Evolutionary conservation across 495 filamentous ascomycete species (phyloP), one percentile per base, ranked within the genome.

Genomic region (Penicillium taxi): DNA sequence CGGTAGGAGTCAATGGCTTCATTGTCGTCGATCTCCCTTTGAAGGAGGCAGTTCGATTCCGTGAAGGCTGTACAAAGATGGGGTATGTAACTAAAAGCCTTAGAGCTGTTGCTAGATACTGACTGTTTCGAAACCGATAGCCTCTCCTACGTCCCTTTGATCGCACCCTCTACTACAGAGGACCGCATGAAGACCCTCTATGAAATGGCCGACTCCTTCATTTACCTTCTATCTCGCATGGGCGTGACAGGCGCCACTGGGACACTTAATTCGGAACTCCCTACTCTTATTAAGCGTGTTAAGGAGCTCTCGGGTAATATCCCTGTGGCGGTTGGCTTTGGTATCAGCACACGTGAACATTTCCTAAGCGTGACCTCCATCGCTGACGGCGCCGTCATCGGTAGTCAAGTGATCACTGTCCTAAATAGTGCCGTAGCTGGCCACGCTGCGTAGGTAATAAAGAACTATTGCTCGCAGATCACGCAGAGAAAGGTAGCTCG

Each of bases 141-240:
- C 7, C 72, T 98, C 19, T 95, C 88, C 2, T 99, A 96, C 59
- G 81, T 99, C 8, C 91, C 91, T 2, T 73, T 99, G 6, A 94
- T 99, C 52, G 90, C 91, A 9, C 91, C 91, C 15, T 78, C 90
- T 2, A 96, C 91, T 1, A 90, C 87, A 11, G 84, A 91, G 38
- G 60, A 75, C 30, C 85, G 91, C 38, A 90, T 96, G 86, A 88
- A 88, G 63, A 67, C 94, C 3, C 78, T 99, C 16, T 99, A 90
- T 74, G 80, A 84, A 61, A 93, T 99, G 32, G 91, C 93, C 49
- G 90, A 96, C 63, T 94, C 88, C 6, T 99, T 99, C 69, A 93
- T 99, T 63, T 99, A 99, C 58, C 91, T 99, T 39, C 91, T 96
- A 14, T 96, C 91, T 2, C 75, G 90, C 42, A 94, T 96, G 86